phyloP scores from a whole-genome alignment of 805 yeast genomes.

The Metschnikowia matae region DNA sequence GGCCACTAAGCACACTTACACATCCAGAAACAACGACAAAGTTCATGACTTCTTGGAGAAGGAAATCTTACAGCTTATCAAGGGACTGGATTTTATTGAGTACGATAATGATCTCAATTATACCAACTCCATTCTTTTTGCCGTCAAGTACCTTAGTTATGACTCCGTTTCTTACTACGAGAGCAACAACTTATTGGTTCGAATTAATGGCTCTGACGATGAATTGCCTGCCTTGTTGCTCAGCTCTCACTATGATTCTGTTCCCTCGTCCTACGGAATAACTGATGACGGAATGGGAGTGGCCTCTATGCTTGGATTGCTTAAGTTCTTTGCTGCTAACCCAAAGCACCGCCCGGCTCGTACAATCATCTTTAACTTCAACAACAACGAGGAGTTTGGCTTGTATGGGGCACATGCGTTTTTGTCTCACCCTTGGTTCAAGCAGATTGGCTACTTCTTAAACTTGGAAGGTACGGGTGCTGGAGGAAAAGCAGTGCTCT shows the following conservation, averaged over 20 bases:
- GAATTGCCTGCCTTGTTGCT: constrained; percentile 63
- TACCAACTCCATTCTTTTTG: constrained; percentile 46
- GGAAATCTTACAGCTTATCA: constrained; percentile 29
- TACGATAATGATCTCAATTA: constrained; percentile 39
- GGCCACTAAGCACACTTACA: constrained; percentile 67
- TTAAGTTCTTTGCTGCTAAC: constrained; percentile 41
- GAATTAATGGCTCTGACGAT: constrained; percentile 60
- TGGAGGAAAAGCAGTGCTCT: constrained; percentile 78
- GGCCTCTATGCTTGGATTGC: constrained; percentile 70
- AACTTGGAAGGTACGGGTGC: constrained; percentile 93
- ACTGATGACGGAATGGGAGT: constrained; percentile 93
- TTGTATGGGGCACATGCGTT: constrained; percentile 76
- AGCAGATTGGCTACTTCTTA: constrained; percentile 57
- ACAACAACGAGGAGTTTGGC: constrained; percentile 88
- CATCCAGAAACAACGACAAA: constrained; percentile 68
- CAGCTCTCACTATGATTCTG: constrained; percentile 87
- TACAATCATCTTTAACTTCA: constrained; percentile 77
- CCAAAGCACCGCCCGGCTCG: constrained; percentile 54
- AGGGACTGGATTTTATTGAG: constrained; percentile 33
- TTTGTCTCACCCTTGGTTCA: constrained; percentile 67
- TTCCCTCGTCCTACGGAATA: constrained; percentile 80
- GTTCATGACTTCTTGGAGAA: constrained; percentile 64
- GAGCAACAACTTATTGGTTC: constrained; percentile 74
- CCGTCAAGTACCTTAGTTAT: constrained; percentile 45
- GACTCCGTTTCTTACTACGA: constrained; percentile 70